phyloP scores from a whole-genome alignment of 768 basidiomycete genomes.

The Suillus placidus region DNA sequence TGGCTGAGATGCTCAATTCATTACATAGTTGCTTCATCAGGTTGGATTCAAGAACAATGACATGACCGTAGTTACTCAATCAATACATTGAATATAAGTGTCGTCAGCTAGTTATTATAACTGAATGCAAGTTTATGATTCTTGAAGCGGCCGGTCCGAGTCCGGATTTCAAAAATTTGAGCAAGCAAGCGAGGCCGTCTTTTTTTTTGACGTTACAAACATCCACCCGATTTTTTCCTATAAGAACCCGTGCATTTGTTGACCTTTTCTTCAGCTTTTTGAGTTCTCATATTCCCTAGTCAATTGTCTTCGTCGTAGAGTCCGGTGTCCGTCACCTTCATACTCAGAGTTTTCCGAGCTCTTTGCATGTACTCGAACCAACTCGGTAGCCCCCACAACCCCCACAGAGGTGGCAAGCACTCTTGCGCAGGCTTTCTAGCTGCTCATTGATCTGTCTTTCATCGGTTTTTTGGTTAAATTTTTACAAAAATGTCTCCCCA shows the following conservation, averaged over 20 bases:
- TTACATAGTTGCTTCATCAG: too few species aligned
- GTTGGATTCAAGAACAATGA: too few species aligned
- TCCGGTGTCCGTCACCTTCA: conserved; percentile 18
- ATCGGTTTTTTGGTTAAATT: conserved; percentile 30
- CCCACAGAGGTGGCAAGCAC: conserved; percentile 86
- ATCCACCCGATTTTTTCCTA: conserved; percentile 28
- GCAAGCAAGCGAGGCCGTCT: too few species aligned
- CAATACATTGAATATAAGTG: too few species aligned
- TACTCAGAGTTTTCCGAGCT: conserved; percentile 39
- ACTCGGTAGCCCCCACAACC: conserved; percentile 87
- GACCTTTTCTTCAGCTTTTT: background rate
- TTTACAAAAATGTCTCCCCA: conserved; percentile 52
- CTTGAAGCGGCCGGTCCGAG: too few species aligned
- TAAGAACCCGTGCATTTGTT: conserved; percentile 19
- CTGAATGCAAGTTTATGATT: too few species aligned
- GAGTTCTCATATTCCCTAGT: background rate
- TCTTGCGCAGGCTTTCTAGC: conserved; percentile 69
- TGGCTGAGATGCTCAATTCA: too few species aligned
- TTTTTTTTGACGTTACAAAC: too few species aligned
- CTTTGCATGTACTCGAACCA: conserved; percentile 95
- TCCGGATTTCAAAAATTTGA: too few species aligned
- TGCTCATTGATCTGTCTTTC: conserved; percentile 39
- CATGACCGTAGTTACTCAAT: too few species aligned
- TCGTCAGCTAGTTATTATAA: too few species aligned
- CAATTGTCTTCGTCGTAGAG: conserved; percentile 1